Conservation (phyloP, 179 eudicot genomes). For the Patellifolia procumbens region DNA sequence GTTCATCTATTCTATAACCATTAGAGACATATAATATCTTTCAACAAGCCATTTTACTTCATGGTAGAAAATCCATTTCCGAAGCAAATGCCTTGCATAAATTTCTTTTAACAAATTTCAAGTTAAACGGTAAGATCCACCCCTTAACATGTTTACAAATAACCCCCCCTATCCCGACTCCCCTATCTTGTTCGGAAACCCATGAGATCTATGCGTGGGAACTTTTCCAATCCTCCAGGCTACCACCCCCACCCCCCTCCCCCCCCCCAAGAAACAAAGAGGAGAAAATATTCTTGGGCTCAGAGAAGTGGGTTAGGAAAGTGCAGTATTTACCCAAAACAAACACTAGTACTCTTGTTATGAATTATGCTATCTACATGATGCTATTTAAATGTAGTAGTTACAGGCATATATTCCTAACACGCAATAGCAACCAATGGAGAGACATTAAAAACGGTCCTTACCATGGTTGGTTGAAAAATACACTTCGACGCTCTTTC, state of each 20-base stretch:
- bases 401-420: slow-evolving; percentile 5
- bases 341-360: not conserved
- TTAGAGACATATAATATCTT: not conserved
- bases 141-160: too few relatives aligned
- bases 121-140: not conserved
- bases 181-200: too few relatives aligned
- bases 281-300: too few relatives aligned
- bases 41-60: not conserved
- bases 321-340: not conserved
- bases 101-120: not conserved
- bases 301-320: not conserved
- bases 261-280: too few relatives aligned
- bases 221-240: too few relatives aligned
- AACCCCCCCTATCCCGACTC: too few relatives aligned
- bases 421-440: not conserved
- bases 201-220: too few relatives aligned
- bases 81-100: not conserved
- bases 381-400: not conserved
- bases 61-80: not conserved
- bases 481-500: slow-evolving; percentile 67
- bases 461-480: slow-evolving; percentile 85
- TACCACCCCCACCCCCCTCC: too few relatives aligned
- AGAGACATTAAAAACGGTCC: slow-evolving; percentile 20
- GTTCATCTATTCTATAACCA: not conserved
- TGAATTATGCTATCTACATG: not conserved